Evolutionary conservation across 179 eudicot genomes (phyloP).

Genomic region (Gypsophila paniculata): DNA sequence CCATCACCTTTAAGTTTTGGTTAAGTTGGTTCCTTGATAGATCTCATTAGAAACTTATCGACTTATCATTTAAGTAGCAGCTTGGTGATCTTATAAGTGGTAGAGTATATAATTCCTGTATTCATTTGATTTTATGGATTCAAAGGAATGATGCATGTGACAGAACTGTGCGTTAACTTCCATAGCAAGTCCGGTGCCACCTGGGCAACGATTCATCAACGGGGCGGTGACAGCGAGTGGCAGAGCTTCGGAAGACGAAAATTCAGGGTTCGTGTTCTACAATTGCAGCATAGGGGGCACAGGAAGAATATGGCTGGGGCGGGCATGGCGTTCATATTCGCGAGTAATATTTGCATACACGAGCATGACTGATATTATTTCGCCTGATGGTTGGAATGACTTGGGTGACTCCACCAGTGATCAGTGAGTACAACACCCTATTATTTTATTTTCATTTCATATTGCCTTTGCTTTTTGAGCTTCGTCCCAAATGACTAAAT

Average conservation of each 20-base stretch:
- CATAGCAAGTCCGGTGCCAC: constrained; percentile 61
- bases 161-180: constrained; percentile 64
- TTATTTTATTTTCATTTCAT: not conserved
- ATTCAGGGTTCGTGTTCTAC: constrained; percentile 70
- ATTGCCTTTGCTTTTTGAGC: too few relatives aligned
- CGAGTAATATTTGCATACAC: constrained; percentile 73
- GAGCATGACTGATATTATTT: constrained; percentile 64
- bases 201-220: constrained; percentile 45
- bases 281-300: constrained; percentile 79
- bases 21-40: too few relatives aligned
- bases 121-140: too few relatives aligned
- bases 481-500: too few relatives aligned
- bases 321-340: constrained; percentile 91
- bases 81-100: too few relatives aligned
- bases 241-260: constrained; percentile 62
- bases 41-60: not conserved
- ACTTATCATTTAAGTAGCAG: too few relatives aligned
- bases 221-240: constrained; percentile 89
- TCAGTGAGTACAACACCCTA: constrained; percentile 40
- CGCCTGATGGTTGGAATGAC: constrained; percentile 94
- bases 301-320: constrained; percentile 82
- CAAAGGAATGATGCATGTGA: constrained; percentile 17
- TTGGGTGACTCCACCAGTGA: constrained; percentile 64
- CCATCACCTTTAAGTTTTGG: too few relatives aligned
- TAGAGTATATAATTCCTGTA: too few relatives aligned